phyloP scores from a whole-genome alignment of 192 early-diverging fungal species.

The Fimicolochytrium jonesii region DNA sequence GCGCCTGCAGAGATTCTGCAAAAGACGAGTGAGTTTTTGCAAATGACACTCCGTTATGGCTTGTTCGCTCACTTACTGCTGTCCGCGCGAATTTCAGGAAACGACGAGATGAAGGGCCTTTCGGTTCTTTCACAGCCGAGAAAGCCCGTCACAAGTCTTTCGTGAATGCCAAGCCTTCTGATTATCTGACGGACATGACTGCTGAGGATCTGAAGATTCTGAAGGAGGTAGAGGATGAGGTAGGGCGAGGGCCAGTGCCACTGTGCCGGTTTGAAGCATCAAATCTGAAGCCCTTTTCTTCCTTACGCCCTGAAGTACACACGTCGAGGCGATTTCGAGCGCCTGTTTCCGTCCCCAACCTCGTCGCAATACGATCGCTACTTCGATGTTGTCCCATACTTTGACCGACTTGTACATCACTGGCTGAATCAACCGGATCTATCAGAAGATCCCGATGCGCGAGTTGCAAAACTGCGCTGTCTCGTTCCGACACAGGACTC shows the following conservation, averaged over 20 bases:
- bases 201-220: slow-evolving; percentile 30
- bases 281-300: background rate
- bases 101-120: background rate
- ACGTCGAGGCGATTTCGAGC: slow-evolving; percentile 38
- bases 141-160: background rate
- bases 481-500: too few species aligned
- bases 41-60: background rate
- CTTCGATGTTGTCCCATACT: slow-evolving; percentile 23
- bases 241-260: background rate
- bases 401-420: slow-evolving; percentile 33
- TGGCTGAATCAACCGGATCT: slow-evolving; percentile 29
- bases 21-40: slow-evolving; percentile 14
- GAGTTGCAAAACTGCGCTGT: too few species aligned
- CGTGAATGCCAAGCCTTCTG: slow-evolving; percentile 1
- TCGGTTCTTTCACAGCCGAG: background rate
- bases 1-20: background rate
- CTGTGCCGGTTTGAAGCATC: background rate
- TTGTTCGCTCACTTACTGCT: background rate
- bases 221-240: slow-evolving; percentile 44
- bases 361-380: slow-evolving; percentile 2
- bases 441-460: too few species aligned
- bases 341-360: slow-evolving; percentile 33
- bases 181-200: slow-evolving; percentile 25
- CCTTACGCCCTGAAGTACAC: background rate
- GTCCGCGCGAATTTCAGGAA: too few species aligned